These are phyloP conservation scores for Mortierella sp. DNA, from an alignment of 371 early-diverging fungal species.

Conservation along the genomic window DNA sequence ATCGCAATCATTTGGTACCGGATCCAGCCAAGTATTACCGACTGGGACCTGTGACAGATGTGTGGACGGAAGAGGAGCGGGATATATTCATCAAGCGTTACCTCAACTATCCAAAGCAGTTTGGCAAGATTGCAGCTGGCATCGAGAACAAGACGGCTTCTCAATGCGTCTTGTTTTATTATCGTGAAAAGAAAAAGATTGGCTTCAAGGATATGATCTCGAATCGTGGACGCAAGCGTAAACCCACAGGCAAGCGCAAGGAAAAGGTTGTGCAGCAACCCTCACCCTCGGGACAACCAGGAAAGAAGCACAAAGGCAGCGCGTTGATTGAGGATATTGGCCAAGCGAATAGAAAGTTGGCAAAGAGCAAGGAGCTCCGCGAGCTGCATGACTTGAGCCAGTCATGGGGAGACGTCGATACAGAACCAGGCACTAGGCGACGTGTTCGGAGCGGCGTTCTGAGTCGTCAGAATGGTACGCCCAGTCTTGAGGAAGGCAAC, in stretches of 20 bases:
- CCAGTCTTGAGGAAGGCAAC: conserved; percentile 25
- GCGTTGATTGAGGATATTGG: conserved; percentile 73
- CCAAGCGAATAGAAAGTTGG: conserved; percentile 59
- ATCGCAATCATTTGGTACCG: conserved; percentile 69
- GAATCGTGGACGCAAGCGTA: conserved; percentile 62
- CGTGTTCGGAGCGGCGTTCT: conserved; percentile 34
- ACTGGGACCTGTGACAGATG: conserved; percentile 66
- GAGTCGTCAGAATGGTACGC: conserved; percentile 15
- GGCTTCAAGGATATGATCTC: conserved; percentile 81
- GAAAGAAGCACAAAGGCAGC: conserved; percentile 68
- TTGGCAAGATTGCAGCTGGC: conserved; percentile 83
- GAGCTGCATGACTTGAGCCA: conserved; percentile 42
- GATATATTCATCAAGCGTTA: conserved; percentile 82
- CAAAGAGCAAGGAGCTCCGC: conserved; percentile 36
- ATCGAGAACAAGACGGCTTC: conserved; percentile 82
- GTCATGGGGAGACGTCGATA: conserved; percentile 23
- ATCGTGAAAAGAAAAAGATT: conserved; percentile 88
- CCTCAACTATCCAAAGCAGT: conserved; percentile 88
- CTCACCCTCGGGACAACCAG: conserved; percentile 46
- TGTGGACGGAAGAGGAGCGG: conserved; percentile 87
- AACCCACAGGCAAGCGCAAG: conserved; percentile 45
- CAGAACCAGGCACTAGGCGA: conserved; percentile 28
- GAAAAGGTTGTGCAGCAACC: conserved; percentile 31
- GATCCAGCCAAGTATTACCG: conserved; percentile 74
- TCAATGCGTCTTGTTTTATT: conserved; percentile 92